Conservation (phyloP, 2,329 filamentous ascomycete genomes). For the Aspergillus nomiae region DNA sequence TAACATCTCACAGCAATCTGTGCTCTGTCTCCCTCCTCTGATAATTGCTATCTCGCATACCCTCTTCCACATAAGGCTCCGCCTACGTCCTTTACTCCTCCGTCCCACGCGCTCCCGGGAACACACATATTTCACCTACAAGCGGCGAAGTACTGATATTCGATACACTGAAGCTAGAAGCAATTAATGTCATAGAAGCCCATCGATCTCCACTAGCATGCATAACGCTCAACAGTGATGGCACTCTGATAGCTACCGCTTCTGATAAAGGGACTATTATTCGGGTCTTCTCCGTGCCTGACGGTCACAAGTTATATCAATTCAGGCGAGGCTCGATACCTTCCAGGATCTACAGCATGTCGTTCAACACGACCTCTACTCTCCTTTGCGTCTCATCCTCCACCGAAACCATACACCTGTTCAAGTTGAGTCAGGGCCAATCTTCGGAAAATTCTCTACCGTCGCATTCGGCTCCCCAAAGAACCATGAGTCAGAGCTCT, state of each 20-base stretch:
- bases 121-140: conserved; percentile 77
- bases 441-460: conserved; percentile 30
- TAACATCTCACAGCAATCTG: conserved; percentile 67
- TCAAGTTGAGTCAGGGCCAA: conserved; percentile 65
- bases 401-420: conserved; percentile 95
- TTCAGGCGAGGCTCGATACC: conserved; percentile 95
- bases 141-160: conserved; percentile 92
- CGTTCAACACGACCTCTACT: conserved; percentile 92
- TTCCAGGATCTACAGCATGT: conserved; percentile 97
- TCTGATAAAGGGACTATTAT: conserved; percentile 98
- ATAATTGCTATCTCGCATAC: conserved; percentile 94
- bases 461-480: conserved; percentile 27
- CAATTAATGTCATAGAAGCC: conserved; percentile 92
- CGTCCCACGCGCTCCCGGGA: conserved; percentile 76
- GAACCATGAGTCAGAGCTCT: conserved; percentile 29
- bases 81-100: conserved; percentile 57
- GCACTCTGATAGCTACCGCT: conserved; percentile 86
- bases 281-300: conserved; percentile 88
- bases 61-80: conserved; percentile 72
- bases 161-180: conserved; percentile 84
- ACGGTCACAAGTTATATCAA: conserved; percentile 90
- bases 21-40: conserved; percentile 88
- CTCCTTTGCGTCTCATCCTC: conserved; percentile 93
- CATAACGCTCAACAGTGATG: conserved; percentile 89
- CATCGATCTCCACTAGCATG: conserved; percentile 89